phyloP scores from a whole-genome alignment of 345 rosid genomes.

The Camelina sativa region DNA sequence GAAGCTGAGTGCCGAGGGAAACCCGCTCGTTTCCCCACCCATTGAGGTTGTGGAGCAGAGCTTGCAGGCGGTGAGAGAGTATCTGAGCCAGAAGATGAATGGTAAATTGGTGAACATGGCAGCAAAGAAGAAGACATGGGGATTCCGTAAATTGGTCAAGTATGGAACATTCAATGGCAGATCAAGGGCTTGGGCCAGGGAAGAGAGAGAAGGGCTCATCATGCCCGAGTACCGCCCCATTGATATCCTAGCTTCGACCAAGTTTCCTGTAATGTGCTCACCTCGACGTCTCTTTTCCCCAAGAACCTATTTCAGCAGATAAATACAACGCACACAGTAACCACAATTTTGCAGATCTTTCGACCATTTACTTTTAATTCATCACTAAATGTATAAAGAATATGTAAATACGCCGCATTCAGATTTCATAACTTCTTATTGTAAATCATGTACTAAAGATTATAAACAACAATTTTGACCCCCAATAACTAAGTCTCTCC shows the following conservation, averaged over 20 bases:
- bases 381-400: slow-evolving; percentile 29
- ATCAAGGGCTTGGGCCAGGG: slow-evolving; percentile 34
- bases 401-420: slow-evolving; percentile 30
- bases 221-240: slow-evolving; percentile 57
- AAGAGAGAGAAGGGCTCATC: slow-evolving; percentile 58
- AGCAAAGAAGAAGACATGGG: slow-evolving; percentile 72
- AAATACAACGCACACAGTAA: slow-evolving; percentile 1
- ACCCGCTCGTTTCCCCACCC: slow-evolving; percentile 79
- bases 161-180: slow-evolving; percentile 61
- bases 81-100: slow-evolving; percentile 67
- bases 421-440: slow-evolving; percentile 4
- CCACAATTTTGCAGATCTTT: slow-evolving; percentile 20
- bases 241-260: slow-evolving; percentile 62
- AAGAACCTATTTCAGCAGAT: slow-evolving; percentile 51
- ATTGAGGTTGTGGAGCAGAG: slow-evolving; percentile 67
- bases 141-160: slow-evolving; percentile 62
- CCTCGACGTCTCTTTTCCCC: slow-evolving; percentile 74
- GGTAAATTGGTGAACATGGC: slow-evolving; percentile 6
- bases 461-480: neutral
- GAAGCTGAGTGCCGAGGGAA: slow-evolving; percentile 76
- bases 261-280: slow-evolving; percentile 63
- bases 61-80: slow-evolving; percentile 64
- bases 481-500: neutral
- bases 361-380: slow-evolving; percentile 19
- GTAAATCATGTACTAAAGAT: slow-evolving; percentile 8